phyloP scores from a whole-genome alignment of 352 stramenopile genomes.

The Globisporangium heterothallicum region DNA sequence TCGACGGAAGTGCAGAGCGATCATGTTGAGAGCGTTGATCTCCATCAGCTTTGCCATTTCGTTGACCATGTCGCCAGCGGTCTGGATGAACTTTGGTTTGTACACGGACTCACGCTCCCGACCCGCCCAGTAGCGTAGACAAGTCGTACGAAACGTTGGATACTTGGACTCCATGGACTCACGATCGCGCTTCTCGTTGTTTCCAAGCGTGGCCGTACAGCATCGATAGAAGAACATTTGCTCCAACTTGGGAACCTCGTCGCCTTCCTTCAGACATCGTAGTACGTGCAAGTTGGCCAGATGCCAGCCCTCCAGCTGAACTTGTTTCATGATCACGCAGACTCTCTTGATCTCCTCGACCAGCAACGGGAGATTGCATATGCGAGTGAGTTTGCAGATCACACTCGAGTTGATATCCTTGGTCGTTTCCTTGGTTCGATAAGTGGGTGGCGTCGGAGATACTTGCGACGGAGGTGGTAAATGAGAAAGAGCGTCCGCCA shows the following conservation, averaged over 20 bases:
- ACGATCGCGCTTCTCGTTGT: not conserved
- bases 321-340: conserved; percentile 11
- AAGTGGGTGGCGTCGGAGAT: not conserved
- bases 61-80: not conserved
- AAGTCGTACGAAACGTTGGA: no score
- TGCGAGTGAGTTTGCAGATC: conserved; percentile 12
- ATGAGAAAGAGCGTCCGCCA: not conserved
- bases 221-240: conserved; percentile 14
- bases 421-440: conserved; percentile 6
- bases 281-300: conserved; percentile 13
- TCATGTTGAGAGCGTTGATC: conserved; percentile 8
- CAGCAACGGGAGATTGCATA: conserved; percentile 1
- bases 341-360: not conserved
- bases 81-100: not conserved
- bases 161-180: no score
- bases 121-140: no score
- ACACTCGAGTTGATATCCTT: conserved; percentile 8
- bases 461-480: conserved; percentile 1
- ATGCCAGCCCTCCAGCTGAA: conserved; percentile 12
- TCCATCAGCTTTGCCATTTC: no score
- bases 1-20: conserved; percentile 7
- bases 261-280: conserved; percentile 4
- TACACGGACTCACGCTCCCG: no score
- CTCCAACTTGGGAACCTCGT: conserved; percentile 5
- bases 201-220: conserved; percentile 1